Percentiles rank a stretch among this genome's conserved stretches.
Conservation (phyloP, 2,329 filamentous ascomycete species). For the Sporothrix inflata region DNA sequence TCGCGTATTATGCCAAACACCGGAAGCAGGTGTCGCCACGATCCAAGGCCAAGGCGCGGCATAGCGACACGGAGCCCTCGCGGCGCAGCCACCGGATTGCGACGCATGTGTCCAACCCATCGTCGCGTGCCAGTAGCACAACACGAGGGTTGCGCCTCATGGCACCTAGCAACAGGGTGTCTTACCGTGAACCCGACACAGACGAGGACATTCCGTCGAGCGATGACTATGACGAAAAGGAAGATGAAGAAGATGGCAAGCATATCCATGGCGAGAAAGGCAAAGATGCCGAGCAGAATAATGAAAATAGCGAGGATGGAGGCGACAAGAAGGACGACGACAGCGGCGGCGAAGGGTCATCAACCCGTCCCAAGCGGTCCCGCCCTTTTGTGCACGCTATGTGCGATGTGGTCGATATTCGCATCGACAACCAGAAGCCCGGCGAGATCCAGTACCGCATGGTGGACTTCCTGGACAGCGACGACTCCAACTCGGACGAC, state of each 20-base stretch:
- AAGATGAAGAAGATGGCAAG: constrained; percentile 17
- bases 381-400: constrained; percentile 63
- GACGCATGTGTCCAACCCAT: constrained; percentile 34
- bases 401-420: constrained; percentile 70
- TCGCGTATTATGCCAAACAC: constrained; percentile 31
- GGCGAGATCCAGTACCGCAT: constrained; percentile 70
- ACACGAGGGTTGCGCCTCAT: constrained; percentile 22
- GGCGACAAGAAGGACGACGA: constrained; percentile 18
- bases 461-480: constrained; percentile 68
- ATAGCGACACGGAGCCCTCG: constrained; percentile 11
- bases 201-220: constrained; percentile 44
- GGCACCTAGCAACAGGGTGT: constrained; percentile 32
- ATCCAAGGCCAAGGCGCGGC: background rate
- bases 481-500: constrained; percentile 58
- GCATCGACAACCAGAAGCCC: constrained; percentile 76
- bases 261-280: constrained; percentile 25
- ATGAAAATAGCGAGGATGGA: constrained; percentile 28
- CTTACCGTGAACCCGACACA: constrained; percentile 53
- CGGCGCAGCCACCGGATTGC: constrained; percentile 46
- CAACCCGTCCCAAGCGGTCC: constrained; percentile 27
- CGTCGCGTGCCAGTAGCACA: constrained; percentile 38
- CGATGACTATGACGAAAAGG: constrained; percentile 31
- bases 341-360: constrained; percentile 28
- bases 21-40: background rate
- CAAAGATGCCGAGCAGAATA: constrained; percentile 14